These are phyloP conservation scores for Thielaviopsis punctulata DNA, from an alignment of 2,329 filamentous ascomycete genomes.

Conservation along the genomic window DNA sequence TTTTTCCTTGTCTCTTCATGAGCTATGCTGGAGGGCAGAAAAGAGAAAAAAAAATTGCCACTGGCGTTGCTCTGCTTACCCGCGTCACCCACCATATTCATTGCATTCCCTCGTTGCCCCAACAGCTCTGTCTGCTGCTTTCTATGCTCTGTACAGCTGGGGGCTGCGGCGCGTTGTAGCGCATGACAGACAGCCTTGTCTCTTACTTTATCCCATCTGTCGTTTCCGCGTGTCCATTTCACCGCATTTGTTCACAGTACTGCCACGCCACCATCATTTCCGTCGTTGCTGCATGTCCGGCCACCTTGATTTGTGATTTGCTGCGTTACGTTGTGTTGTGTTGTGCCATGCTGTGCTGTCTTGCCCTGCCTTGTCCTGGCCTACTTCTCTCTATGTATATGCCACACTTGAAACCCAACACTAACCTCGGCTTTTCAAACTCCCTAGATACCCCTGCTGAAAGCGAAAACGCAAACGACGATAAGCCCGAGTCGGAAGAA, in stretches of 20 bases:
- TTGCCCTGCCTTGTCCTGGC: background rate
- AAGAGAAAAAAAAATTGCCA: background rate
- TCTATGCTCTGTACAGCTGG: background rate
- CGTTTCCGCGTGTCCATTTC: background rate
- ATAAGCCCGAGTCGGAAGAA: conserved; percentile 10
- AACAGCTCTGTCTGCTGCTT: too few species aligned
- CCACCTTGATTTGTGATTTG: background rate
- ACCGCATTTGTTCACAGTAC: background rate
- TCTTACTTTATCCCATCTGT: background rate
- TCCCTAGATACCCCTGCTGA: conserved; percentile 14
- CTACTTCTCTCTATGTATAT: background rate
- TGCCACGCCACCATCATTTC: background rate
- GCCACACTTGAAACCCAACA: background rate
- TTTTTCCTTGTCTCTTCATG: background rate
- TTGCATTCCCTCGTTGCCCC: background rate
- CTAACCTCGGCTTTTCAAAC: background rate
- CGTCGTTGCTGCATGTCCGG: background rate
- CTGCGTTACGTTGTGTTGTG: too few species aligned
- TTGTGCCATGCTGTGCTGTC: background rate
- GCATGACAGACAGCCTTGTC: background rate
- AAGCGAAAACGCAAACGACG: conserved; percentile 2
- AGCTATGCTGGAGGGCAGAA: background rate
- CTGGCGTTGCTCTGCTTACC: background rate
- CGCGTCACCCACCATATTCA: background rate
- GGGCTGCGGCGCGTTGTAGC: background rate